Evolutionary conservation across 345 rosid species (phyloP), one percentile per base, ranked within the genome.

Genomic region (Acer yangbiense): DNA sequence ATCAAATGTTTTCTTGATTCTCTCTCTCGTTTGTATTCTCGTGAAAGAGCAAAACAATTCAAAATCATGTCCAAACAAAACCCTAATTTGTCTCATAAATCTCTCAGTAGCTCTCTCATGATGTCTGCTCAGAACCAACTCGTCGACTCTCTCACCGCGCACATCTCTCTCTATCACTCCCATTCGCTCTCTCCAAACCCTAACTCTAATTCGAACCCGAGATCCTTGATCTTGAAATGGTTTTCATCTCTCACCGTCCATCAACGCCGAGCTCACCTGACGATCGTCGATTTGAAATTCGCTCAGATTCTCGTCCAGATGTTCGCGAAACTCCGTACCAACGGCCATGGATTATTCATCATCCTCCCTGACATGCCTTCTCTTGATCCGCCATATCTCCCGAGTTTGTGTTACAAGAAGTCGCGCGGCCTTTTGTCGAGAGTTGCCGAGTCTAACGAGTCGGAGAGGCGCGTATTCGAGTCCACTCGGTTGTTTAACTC

Each of bases 141-240:
- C 58, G 77, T 95, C 25, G 98, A 90, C 83, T 90, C 93, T 8
- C 94, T 95, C 75, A 92, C 97, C 41, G 82, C 96, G 67, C 99
- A 95, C 85, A 92, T 95, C 83, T 89, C 99, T 46, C 97, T 95
- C 76, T 93, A 92, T 83, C 82, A 93, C 74, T 86, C 93, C 65
- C 83, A 77, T 27, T 82, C 94, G 27, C 74, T 67, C 27, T 69
- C 88, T 55, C 44, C 74, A 52, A 39, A 71, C 76, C 43, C 83
- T 25, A 73, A 71, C 61, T 73, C 85, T 5, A 87, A 57, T 74
- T 81, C 89, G 66, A 83, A 80, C 74, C 82, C 90, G 6, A 85
- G 98, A 73, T 85, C 96, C 50, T 87, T 89, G 3, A 90, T 95
- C 83, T 87, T 95, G 75, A 85, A 85, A 78, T 95, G 99, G 99